Conservation (phyloP, 192 early-diverging fungal species). For the Anaeromyces robustus region DNA sequence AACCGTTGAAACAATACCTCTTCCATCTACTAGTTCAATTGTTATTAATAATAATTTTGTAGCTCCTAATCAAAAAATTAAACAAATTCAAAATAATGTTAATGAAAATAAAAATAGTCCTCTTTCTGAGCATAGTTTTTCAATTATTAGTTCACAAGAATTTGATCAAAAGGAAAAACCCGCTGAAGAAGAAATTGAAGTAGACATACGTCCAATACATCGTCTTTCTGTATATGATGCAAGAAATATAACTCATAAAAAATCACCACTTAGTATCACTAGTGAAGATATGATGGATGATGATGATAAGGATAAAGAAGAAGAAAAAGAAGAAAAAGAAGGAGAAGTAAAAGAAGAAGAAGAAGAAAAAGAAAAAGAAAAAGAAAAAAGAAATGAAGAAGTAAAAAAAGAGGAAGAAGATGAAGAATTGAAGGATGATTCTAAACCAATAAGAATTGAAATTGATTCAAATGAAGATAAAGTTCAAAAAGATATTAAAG, state of each 20-base stretch:
- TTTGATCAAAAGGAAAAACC: background rate
- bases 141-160: background rate
- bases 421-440: no score
- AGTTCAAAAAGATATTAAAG: background rate
- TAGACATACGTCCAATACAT: background rate
- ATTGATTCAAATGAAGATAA: no score
- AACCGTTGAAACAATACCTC: background rate
- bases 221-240: background rate
- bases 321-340: constrained; percentile 2
- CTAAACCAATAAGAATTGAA: no score
- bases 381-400: constrained; percentile 2
- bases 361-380: constrained; percentile 3
- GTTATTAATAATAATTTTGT: background rate
- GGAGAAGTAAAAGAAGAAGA: constrained; percentile 1
- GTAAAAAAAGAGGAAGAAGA: background rate
- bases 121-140: background rate
- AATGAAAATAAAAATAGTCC: background rate
- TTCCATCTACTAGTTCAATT: background rate
- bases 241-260: background rate
- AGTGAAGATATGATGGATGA: constrained; percentile 3
- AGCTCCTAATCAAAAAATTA: background rate
- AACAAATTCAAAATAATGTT: background rate
- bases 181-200: background rate
- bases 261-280: background rate
- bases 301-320: background rate